A percentile compares a stretch with the other conserved stretches of the same genome.
Evolutionary conservation across 331 rosid species (phyloP).

Genomic region (Telfairia occidentalis): DNA sequence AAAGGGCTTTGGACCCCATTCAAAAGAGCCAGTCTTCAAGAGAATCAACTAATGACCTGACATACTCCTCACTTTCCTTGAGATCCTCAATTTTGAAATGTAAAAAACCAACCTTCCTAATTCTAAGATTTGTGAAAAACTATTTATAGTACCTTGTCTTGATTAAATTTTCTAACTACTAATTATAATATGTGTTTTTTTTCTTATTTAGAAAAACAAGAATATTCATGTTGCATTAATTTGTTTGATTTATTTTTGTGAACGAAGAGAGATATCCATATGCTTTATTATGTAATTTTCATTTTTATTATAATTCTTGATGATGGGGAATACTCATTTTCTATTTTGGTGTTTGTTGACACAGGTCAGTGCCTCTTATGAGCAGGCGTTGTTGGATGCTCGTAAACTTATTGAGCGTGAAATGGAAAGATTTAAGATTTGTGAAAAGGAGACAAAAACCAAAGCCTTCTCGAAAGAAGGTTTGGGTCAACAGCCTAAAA

Average conservation of each 20-base stretch:
- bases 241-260: background rate
- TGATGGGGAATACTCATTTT: slow-evolving; percentile 21
- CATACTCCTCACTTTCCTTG: background rate
- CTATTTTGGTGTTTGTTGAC: slow-evolving; percentile 24
- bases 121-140: background rate
- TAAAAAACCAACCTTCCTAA: background rate
- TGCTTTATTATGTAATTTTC: background rate
- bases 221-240: background rate
- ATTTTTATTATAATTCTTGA: slow-evolving; percentile 11
- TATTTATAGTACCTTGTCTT: background rate
- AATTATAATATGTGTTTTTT: background rate
- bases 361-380: slow-evolving; percentile 98
- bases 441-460: slow-evolving; percentile 96
- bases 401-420: slow-evolving; percentile 91
- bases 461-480: slow-evolving; percentile 99
- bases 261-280: background rate
- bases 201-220: background rate
- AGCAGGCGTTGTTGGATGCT: slow-evolving; percentile 94
- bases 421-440: slow-evolving; percentile 94
- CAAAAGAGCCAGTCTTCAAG: background rate
- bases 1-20: background rate
- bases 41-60: background rate
- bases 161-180: background rate
- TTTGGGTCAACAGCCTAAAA: slow-evolving; percentile 92
- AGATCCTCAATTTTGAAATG: background rate